Conservation (phyloP, 495 filamentous ascomycete genomes). For the Chlorociboria aeruginascens region DNA sequence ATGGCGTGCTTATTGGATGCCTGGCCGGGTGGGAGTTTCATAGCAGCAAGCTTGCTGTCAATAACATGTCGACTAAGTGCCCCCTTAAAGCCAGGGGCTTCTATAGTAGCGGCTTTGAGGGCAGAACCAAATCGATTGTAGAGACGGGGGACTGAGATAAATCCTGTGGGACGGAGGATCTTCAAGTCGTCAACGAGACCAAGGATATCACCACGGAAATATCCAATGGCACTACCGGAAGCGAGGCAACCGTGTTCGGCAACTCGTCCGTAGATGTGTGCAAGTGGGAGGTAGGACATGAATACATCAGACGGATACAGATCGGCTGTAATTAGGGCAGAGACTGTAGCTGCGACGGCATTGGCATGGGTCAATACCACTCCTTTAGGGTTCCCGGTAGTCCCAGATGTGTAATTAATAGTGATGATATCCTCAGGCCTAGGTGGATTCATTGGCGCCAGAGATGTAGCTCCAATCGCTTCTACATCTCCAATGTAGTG, state of each 20-base stretch:
- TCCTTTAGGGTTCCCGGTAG: slow-evolving; percentile 89
- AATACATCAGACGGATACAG: slow-evolving; percentile 43
- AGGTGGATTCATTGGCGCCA: slow-evolving; percentile 56
- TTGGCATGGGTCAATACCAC: slow-evolving; percentile 76
- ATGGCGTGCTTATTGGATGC: slow-evolving; percentile 73
- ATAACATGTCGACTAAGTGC: slow-evolving; percentile 71
- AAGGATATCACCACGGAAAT: slow-evolving; percentile 87
- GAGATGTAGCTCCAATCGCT: slow-evolving; percentile 55
- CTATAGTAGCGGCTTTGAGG: slow-evolving; percentile 64
- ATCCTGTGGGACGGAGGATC: slow-evolving; percentile 65
- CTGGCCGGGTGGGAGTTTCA: slow-evolving; percentile 56
- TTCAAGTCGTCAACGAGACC: slow-evolving; percentile 89
- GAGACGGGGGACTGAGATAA: slow-evolving; percentile 83
- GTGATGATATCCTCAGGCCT: slow-evolving; percentile 68
- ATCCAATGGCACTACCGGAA: slow-evolving; percentile 69
- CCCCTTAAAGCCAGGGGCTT: slow-evolving; percentile 72
- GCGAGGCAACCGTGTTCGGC: slow-evolving; percentile 65
- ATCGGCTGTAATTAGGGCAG: slow-evolving; percentile 36
- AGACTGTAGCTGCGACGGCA: slow-evolving; percentile 60
- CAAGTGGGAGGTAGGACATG: slow-evolving; percentile 84
- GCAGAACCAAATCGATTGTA: slow-evolving; percentile 83
- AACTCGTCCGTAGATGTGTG: slow-evolving; percentile 86
- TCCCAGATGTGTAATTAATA: slow-evolving; percentile 97
- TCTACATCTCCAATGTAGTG: slow-evolving; percentile 68
- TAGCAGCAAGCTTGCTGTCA: slow-evolving; percentile 62